Evolutionary conservation across 768 basidiomycete genomes (phyloP).

Genomic region (Dacryopinax spathularia): DNA sequence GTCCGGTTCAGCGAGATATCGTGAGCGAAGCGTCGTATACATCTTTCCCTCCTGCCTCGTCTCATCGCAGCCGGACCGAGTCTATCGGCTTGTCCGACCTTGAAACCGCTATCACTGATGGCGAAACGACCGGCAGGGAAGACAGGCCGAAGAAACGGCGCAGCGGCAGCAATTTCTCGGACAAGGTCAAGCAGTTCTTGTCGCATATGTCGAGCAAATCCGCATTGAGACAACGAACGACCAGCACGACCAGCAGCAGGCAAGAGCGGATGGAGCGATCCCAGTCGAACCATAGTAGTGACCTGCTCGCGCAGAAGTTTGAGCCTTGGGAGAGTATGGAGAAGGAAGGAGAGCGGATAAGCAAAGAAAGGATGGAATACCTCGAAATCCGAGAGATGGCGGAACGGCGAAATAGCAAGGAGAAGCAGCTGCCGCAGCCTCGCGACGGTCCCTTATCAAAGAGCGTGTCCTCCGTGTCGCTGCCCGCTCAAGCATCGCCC

Average conservation of each 20-base stretch:
- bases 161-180: background rate
- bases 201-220: slow-evolving; percentile 1
- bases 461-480: slow-evolving; percentile 29
- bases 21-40: background rate
- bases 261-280: background rate
- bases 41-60: background rate
- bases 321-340: background rate
- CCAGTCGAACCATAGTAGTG: background rate
- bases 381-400: background rate
- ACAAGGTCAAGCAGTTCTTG: background rate
- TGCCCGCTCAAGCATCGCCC: slow-evolving; percentile 49
- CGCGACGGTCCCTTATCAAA: background rate
- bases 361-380: background rate
- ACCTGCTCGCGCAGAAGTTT: background rate
- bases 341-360: background rate
- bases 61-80: background rate
- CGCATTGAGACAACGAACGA: background rate
- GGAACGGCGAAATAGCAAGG: background rate
- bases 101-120: background rate
- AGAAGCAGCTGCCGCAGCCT: slow-evolving; percentile 1
- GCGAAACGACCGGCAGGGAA: background rate
- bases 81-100: background rate
- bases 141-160: background rate
- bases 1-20: background rate
- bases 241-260: background rate